A percentile compares a stretch with the other conserved stretches of the same genome.
These are phyloP conservation scores for Tricholoma hemisulphureum DNA, from an alignment of 768 basidiomycete species.

Conservation along the genomic window DNA sequence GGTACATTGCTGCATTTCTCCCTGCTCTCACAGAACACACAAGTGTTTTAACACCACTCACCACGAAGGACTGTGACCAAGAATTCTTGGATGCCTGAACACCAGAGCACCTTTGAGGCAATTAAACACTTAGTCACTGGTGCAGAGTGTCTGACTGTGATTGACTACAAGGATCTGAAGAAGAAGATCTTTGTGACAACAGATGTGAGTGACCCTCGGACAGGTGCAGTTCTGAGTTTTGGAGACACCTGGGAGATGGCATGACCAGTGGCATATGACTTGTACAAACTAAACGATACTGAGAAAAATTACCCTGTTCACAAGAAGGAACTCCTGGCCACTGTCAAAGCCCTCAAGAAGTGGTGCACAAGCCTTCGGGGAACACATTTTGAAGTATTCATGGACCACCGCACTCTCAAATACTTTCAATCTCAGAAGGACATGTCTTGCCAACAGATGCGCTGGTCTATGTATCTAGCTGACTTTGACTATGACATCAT, in stretches of 20 bases:
- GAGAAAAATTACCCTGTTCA: constrained; percentile 31
- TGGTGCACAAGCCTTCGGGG: constrained; percentile 20
- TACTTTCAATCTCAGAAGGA: constrained; percentile 20
- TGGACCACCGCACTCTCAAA: constrained; percentile 34
- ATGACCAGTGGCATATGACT: constrained; percentile 30
- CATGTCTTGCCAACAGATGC: constrained; percentile 19
- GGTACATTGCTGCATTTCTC: constrained; percentile 29
- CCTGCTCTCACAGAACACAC: constrained; percentile 30
- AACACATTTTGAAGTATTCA: constrained; percentile 20
- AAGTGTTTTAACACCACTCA: constrained; percentile 4
- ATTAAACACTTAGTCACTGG: constrained; percentile 27
- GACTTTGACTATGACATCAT: constrained; percentile 32
- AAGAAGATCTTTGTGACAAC: constrained; percentile 29
- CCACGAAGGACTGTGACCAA: not conserved
- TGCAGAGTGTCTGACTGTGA: constrained; percentile 22
- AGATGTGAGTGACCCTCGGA: constrained; percentile 22
- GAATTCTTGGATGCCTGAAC: constrained; percentile 24
- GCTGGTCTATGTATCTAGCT: constrained; percentile 37
- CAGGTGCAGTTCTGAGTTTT: constrained; percentile 26
- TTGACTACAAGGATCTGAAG: constrained; percentile 25
- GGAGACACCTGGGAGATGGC: constrained; percentile 26
- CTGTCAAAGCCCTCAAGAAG: constrained; percentile 25
- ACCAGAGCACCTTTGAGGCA: constrained; percentile 24
- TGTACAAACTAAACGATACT: constrained; percentile 17
- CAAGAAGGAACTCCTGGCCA: constrained; percentile 32